These are phyloP conservation scores for Pestalotiopsis sp. DNA, from an alignment of 2,329 filamentous ascomycete species.

Conservation along the genomic window DNA sequence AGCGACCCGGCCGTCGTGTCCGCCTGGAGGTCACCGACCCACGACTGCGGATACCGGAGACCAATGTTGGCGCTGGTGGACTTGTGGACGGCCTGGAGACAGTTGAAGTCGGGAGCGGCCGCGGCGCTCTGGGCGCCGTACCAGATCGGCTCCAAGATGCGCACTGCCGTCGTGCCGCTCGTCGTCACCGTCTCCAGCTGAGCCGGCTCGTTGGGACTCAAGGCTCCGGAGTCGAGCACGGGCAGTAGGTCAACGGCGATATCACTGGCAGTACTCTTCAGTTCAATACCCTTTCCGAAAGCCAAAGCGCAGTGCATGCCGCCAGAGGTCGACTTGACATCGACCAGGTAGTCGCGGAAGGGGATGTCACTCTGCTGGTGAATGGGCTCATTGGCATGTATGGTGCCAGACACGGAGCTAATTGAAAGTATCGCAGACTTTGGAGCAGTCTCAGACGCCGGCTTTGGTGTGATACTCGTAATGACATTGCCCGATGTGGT, in stretches of 20 bases:
- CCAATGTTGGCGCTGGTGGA: conserved; percentile 47
- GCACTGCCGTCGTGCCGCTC: conserved; percentile 44
- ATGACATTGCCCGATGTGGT: conserved; percentile 47
- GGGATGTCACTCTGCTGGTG: conserved; percentile 36
- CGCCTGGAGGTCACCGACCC: conserved; percentile 49
- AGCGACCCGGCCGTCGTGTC: conserved; percentile 44
- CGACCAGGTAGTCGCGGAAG: conserved; percentile 48
- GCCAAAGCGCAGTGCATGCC: conserved; percentile 42
- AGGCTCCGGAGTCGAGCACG: conserved; percentile 36
- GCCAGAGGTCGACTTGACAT: conserved; percentile 48
- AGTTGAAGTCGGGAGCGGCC: conserved; percentile 30
- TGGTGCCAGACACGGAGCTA: conserved; percentile 44
- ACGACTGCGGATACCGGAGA: conserved; percentile 49
- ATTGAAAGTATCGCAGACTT: conserved; percentile 44
- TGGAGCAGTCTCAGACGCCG: conserved; percentile 35
- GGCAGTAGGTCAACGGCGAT: conserved; percentile 45
- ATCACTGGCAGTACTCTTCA: conserved; percentile 44
- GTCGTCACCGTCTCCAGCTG: conserved; percentile 45
- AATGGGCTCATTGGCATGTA: conserved; percentile 46
- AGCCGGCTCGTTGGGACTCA: conserved; percentile 22
- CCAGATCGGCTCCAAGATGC: conserved; percentile 49
- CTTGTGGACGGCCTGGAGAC: conserved; percentile 44
- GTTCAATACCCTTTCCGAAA: conserved; percentile 37
- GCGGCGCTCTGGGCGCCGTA: conserved; percentile 26
- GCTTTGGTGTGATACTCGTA: conserved; percentile 43